A percentile compares a stretch with the other conserved stretches of the same genome.
Evolutionary conservation across 306 rosid genomes (phyloP).

Genomic region (Inga oerstediana): DNA sequence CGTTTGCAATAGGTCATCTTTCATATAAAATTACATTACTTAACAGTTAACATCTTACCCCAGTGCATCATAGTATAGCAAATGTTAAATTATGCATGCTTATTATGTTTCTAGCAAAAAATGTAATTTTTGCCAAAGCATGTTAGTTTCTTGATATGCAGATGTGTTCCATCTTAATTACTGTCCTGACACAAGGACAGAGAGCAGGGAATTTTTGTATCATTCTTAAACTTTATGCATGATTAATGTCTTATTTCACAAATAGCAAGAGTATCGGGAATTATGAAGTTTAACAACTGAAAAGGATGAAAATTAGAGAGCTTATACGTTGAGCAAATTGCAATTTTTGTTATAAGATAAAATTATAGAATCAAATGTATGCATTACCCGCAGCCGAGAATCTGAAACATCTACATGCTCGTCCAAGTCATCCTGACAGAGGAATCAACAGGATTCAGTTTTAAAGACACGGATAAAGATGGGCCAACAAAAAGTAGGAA

Average conservation of each 20-base stretch:
- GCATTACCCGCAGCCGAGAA: constrained; percentile 85
- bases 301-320: neutral
- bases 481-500: neutral
- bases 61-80: neutral
- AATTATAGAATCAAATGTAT: constrained; percentile 30
- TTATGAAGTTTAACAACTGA: neutral
- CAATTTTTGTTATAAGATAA: constrained; percentile 1
- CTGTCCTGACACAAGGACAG: neutral
- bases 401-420: constrained; percentile 87
- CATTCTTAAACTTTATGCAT: neutral
- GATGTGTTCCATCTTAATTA: neutral
- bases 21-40: neutral
- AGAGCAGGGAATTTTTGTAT: neutral
- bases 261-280: constrained; percentile 1
- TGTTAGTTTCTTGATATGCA: neutral
- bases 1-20: neutral
- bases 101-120: neutral
- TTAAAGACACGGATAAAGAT: constrained; percentile 18
- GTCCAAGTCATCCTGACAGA: constrained; percentile 92
- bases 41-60: neutral
- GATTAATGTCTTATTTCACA: neutral
- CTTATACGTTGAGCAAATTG: constrained; percentile 14
- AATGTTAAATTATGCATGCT: neutral
- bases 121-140: neutral
- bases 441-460: constrained; percentile 16